These are phyloP conservation scores for Mycosarcoma mackinlayi DNA, from an alignment of 1,284 basidiomycete genomes.

Conservation along the genomic window DNA sequence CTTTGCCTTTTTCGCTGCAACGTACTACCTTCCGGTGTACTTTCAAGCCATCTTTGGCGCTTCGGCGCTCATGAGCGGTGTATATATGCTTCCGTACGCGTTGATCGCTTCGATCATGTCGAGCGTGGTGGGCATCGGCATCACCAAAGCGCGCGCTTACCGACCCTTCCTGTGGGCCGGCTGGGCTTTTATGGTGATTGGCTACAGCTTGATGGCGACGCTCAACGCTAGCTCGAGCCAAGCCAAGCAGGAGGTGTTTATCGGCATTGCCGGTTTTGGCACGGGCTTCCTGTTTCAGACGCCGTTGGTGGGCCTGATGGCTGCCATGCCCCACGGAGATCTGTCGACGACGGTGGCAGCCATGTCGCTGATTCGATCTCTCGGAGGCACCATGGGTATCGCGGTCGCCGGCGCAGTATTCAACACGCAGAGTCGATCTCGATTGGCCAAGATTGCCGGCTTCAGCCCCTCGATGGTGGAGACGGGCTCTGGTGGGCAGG, in stretches of 20 bases:
- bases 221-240: slow-evolving; percentile 31
- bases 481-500: slow-evolving; percentile 33
- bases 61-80: slow-evolving; percentile 79
- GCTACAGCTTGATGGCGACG: slow-evolving; percentile 53
- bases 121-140: slow-evolving; percentile 74
- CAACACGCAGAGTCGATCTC: slow-evolving; percentile 43
- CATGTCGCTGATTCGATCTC: slow-evolving; percentile 49
- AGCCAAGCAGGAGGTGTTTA: slow-evolving; percentile 43
- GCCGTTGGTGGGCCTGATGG: slow-evolving; percentile 57
- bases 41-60: slow-evolving; percentile 80
- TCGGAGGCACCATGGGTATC: slow-evolving; percentile 58
- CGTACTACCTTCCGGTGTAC: slow-evolving; percentile 73
- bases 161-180: slow-evolving; percentile 75
- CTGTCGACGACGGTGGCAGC: slow-evolving; percentile 48
- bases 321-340: slow-evolving; percentile 57
- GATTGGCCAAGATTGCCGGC: slow-evolving; percentile 28
- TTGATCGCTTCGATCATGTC: slow-evolving; percentile 75
- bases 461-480: slow-evolving; percentile 20
- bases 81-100: slow-evolving; percentile 80
- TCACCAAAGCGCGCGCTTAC: slow-evolving; percentile 76
- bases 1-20: slow-evolving; percentile 74
- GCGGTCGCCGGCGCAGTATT: slow-evolving; percentile 57
- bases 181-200: slow-evolving; percentile 50
- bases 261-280: slow-evolving; percentile 56
- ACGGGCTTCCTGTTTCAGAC: slow-evolving; percentile 62